phyloP scores from a whole-genome alignment of 192 early-diverging fungal genomes.

The Entomortierella beljakovae region DNA sequence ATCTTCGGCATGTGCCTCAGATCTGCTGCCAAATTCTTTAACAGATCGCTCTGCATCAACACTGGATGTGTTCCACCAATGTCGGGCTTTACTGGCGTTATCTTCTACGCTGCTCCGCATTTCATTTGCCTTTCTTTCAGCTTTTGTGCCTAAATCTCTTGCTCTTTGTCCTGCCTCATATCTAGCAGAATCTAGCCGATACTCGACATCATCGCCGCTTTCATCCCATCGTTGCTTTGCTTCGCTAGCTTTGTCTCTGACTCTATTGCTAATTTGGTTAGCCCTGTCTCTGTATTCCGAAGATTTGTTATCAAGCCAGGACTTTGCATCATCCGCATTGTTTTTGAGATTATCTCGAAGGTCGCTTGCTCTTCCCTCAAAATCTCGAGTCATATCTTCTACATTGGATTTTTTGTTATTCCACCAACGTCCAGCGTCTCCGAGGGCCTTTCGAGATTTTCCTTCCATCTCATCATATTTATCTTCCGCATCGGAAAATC shows the following conservation, averaged over 20 bases:
- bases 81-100: not conserved
- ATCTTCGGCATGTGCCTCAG: slow-evolving; percentile 1
- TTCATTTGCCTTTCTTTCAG: too few relatives aligned
- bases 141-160: too few relatives aligned
- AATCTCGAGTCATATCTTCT: slow-evolving; percentile 10
- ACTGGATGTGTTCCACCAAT: slow-evolving; percentile 13
- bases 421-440: slow-evolving; percentile 9
- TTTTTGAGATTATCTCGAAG: too few relatives aligned
- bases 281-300: not conserved
- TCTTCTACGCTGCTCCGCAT: too few relatives aligned
- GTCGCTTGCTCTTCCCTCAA: not conserved
- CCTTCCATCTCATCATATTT: not conserved
- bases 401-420: slow-evolving; percentile 10
- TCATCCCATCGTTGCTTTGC: too few relatives aligned
- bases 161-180: too few relatives aligned
- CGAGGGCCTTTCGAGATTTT: not conserved
- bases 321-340: not conserved
- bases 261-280: not conserved
- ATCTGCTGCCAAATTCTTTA: too few relatives aligned
- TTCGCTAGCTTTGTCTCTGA: too few relatives aligned
- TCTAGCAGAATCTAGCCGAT: too few relatives aligned
- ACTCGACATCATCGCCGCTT: too few relatives aligned
- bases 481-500: too few relatives aligned
- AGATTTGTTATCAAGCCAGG: not conserved
- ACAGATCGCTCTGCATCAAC: not conserved